Evolutionary conservation across 2,329 filamentous ascomycete species (phyloP), one percentile per base, ranked within the genome.

Genomic region (Aspergillus hortae): DNA sequence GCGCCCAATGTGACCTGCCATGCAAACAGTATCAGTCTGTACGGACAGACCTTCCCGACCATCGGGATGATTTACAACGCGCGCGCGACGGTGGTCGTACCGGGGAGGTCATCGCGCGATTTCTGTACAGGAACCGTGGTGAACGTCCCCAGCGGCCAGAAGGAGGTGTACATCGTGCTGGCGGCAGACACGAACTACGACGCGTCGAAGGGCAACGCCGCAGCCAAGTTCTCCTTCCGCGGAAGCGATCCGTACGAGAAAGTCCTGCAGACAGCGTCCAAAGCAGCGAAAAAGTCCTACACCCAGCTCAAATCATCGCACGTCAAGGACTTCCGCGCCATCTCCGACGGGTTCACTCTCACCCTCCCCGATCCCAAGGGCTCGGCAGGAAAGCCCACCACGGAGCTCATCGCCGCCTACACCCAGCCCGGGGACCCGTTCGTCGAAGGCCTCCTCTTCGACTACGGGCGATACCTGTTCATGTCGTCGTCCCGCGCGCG

Each of bases 391-490:
- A 63, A 47, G 44, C 63, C 49, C 48, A 60, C 58, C n/a, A 61
- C 66, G 4, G 47, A 60, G 11, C 52, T 76, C 2, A 61, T 77
- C 25, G 48, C 61, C 4, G 57, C 57, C 14, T 73, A 74, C 33
- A 58, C 64, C 33, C 58, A 60, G 11, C 61, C 64, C 4, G 58
- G 77, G 0, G 74, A 83, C 46, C 79, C 81, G 0, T 82, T 74
- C 44, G 60, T 84, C 0, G 80, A 82, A 50, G 71, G 66, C 2
- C 63, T 82, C 0, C 67, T 81, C 1, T 82, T 83, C 51, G 75
- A 80, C 55, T 80, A 77, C 45, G 75, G 74, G 1, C 73, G 78
- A 3, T 75, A 83, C 46, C 69, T 84, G 0, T 74, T 83, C 49
- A 79, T 84, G 30, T 75, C 75, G 0, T 80, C 80, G 0, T 81